Percentiles rank a stretch among this genome's conserved stretches.
Conservation (phyloP, 768 basidiomycete genomes). For the Trametes cubensis region DNA sequence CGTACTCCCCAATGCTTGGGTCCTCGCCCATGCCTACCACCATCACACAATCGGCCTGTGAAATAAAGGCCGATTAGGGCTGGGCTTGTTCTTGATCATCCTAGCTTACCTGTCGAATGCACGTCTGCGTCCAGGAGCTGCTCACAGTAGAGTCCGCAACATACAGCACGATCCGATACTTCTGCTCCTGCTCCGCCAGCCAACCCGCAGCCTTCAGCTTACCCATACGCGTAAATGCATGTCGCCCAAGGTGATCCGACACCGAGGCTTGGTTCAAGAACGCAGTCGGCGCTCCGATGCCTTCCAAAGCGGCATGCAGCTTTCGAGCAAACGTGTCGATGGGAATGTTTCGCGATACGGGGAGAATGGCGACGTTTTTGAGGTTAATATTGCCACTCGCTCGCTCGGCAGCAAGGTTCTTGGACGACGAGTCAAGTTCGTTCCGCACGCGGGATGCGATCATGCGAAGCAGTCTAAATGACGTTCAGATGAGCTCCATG, state of each 20-base stretch:
- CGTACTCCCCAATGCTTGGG: conserved; percentile 89
- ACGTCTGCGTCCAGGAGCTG: conserved; percentile 97
- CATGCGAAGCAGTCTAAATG: conserved; percentile 69
- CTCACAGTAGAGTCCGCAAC: conserved; percentile 95
- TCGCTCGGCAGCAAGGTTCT: conserved; percentile 58
- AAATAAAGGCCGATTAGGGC: too few relatives aligned
- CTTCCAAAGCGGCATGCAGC: conserved; percentile 84
- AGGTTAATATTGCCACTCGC: conserved; percentile 84
- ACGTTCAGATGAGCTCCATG: not conserved
- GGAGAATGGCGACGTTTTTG: conserved; percentile 93
- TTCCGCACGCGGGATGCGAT: conserved; percentile 91
- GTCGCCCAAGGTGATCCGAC: conserved; percentile 87
- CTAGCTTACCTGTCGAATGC: conserved; percentile 80
- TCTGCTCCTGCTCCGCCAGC: conserved; percentile 95
- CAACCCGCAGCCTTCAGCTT: conserved; percentile 94
- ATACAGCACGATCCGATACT: conserved; percentile 91
- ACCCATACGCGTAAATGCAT: conserved; percentile 96
- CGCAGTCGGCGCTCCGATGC: conserved; percentile 90
- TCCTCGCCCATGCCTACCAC: conserved; percentile 94
- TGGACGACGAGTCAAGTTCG: conserved; percentile 69
- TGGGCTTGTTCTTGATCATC: not conserved
- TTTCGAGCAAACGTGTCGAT: conserved; percentile 89
- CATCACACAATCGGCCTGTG: conserved; percentile 89
- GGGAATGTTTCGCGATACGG: conserved; percentile 84
- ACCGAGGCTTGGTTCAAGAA: conserved; percentile 94